A percentile compares a stretch with the other conserved stretches of the same genome.
These are phyloP conservation scores for Blastobotrys parvus DNA, from an alignment of 805 yeast genomes.

Conservation along the genomic window DNA sequence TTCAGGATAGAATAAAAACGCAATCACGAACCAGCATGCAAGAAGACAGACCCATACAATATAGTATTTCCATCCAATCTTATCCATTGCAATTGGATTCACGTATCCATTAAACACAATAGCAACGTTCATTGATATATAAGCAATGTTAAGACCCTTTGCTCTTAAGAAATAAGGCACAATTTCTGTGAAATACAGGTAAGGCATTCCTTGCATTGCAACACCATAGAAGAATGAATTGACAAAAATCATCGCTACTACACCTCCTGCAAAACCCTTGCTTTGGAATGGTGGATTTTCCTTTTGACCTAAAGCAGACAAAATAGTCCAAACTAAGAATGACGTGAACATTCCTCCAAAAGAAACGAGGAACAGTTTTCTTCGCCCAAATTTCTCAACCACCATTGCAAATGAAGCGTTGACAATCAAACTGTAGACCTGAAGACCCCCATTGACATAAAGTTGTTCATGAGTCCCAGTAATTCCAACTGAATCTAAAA, in stretches of 20 bases:
- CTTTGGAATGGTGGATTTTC: constrained; percentile 4
- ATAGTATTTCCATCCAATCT: constrained; percentile 37
- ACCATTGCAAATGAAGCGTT: background rate
- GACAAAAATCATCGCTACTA: constrained; percentile 12
- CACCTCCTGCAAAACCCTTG: constrained; percentile 6
- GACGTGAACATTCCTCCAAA: constrained; percentile 11
- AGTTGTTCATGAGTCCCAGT: constrained; percentile 21
- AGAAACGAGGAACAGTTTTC: constrained; percentile 12
- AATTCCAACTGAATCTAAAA: constrained; percentile 47
- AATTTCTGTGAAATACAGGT: constrained; percentile 31
- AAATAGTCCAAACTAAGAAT: constrained; percentile 42
- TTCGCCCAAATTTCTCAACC: constrained; percentile 6
- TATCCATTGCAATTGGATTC: constrained; percentile 31
- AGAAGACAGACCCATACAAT: constrained; percentile 25
- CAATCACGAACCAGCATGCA: constrained; percentile 25
- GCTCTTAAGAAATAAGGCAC: constrained; percentile 13
- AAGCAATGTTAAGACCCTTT: constrained; percentile 15
- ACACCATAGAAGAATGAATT: constrained; percentile 7
- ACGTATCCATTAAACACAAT: constrained; percentile 5
- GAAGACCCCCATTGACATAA: constrained; percentile 7
- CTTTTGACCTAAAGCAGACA: constrained; percentile 21
- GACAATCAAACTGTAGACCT: constrained; percentile 2
- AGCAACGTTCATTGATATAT: constrained; percentile 8
- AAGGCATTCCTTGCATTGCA: constrained; percentile 29
- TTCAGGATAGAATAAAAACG: constrained; percentile 34